Conservation (phyloP, 192 early-diverging fungal species). For the Backusella parvicylindrica region DNA sequence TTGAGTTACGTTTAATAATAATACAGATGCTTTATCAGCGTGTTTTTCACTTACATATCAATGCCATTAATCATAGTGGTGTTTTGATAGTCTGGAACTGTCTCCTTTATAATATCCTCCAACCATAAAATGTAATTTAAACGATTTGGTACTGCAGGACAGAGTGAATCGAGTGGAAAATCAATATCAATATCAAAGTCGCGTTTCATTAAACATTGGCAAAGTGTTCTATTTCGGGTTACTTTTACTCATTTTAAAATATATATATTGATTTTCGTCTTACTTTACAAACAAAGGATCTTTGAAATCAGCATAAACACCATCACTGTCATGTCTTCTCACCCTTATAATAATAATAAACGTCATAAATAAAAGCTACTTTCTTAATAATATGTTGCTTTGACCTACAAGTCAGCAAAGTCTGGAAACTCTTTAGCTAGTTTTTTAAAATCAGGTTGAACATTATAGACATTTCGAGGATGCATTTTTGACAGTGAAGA, state of each 20-base stretch:
- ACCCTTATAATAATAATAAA: constrained; percentile 9
- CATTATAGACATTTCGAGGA: constrained; percentile 51
- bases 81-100: neutral
- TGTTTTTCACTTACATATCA: constrained; percentile 52
- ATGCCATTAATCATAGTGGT: constrained; percentile 38
- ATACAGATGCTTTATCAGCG: too few relatives aligned
- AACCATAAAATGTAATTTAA: constrained; percentile 72
- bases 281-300: constrained; percentile 60
- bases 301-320: constrained; percentile 56
- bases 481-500: constrained; percentile 45
- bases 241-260: neutral
- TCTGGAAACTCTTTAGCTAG: constrained; percentile 48
- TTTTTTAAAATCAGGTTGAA: constrained; percentile 51
- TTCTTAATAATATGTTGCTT: neutral
- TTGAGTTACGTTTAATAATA: too few relatives aligned
- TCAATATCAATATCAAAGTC: constrained; percentile 65
- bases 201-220: constrained; percentile 51
- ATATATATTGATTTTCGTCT: neutral
- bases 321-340: constrained; percentile 2
- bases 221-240: constrained; percentile 47
- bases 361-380: neutral
- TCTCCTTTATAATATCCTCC: constrained; percentile 52
- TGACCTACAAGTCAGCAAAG: constrained; percentile 40
- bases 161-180: constrained; percentile 64
- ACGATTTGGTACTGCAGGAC: constrained; percentile 59